These are phyloP conservation scores for Tetrahymena thermophila DNA, from an alignment of 73 alveolate species.

Conservation along the genomic window DNA sequence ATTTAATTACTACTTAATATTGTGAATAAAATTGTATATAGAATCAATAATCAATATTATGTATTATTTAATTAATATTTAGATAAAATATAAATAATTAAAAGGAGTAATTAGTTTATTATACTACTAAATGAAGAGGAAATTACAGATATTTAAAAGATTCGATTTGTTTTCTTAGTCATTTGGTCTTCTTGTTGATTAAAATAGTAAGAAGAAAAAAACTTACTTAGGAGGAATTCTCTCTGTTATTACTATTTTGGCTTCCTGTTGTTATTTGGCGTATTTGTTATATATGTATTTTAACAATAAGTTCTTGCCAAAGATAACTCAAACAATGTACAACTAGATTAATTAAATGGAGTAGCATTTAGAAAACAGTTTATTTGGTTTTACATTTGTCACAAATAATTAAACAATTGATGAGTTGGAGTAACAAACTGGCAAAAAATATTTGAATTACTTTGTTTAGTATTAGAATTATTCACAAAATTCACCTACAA, in stretches of 20 bases:
- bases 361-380: neutral
- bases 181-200: neutral
- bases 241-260: neutral
- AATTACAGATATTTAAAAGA: neutral
- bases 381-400: neutral
- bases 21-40: too few relatives aligned
- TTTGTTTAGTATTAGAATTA: neutral
- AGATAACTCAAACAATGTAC: neutral
- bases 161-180: neutral
- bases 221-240: neutral
- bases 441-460: neutral
- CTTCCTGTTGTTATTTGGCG: neutral
- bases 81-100: too few relatives aligned
- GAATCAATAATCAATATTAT: too few relatives aligned
- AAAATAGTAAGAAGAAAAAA: neutral
- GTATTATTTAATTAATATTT: too few relatives aligned
- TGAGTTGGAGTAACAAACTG: neutral
- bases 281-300: neutral
- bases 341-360: neutral
- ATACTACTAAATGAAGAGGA: neutral
- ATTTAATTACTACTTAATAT: too few relatives aligned
- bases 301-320: neutral
- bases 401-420: neutral
- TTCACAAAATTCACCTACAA: neutral
- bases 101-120: too few relatives aligned